Evolutionary conservation across 805 yeast genomes (phyloP).

Genomic region (Priceomyces carsonii): DNA sequence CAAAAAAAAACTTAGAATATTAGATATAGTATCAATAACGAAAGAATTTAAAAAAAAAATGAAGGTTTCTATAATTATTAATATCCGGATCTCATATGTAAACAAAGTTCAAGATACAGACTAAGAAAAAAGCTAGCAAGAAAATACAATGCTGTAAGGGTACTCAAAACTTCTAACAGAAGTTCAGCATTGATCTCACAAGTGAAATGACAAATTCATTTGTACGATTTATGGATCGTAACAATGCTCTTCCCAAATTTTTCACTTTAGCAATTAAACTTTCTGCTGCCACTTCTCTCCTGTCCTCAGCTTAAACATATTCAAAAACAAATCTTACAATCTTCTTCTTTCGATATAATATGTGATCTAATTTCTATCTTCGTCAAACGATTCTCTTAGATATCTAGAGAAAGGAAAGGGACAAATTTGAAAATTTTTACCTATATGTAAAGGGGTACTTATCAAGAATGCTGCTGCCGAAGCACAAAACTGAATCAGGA

Average conservation of each 20-base stretch:
- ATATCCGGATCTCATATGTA: conserved; percentile 2
- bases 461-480: no score
- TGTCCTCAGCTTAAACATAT: no score
- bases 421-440: conserved; percentile 4
- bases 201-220: no score
- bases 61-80: conserved; percentile 4
- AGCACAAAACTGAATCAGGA: no score
- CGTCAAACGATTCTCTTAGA: conserved; percentile 1
- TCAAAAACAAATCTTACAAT: conserved; percentile 6
- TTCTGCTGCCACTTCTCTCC: no score
- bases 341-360: conserved; percentile 6
- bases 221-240: no score
- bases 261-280: conserved; percentile 1
- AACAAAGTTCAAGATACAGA: no score
- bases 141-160: no score
- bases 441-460: conserved; percentile 4
- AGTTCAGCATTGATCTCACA: no score
- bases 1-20: conserved; percentile 1
- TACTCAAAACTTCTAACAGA: no score
- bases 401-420: conserved; percentile 1
- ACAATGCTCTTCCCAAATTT: neutral
- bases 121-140: no score
- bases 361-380: conserved; percentile 3
- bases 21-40: conserved; percentile 6
- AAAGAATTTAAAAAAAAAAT: conserved; percentile 6